Percentiles rank a stretch among this genome's conserved stretches.
Conservation (phyloP, 73 alveolate species). For the Paramecium sonneborni region DNA sequence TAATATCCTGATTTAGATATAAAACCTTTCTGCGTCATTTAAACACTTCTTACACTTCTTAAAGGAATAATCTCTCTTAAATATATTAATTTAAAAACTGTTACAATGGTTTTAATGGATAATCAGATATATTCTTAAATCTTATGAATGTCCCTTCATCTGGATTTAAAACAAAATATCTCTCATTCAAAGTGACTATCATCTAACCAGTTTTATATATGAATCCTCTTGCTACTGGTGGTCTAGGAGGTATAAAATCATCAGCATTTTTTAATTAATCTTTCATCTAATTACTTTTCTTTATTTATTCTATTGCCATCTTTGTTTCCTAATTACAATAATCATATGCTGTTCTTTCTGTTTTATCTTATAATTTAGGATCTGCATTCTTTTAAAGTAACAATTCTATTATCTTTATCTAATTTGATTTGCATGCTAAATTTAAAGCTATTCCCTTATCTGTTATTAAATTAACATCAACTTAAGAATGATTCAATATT, state of each 20-base stretch:
- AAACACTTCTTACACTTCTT: constrained; percentile 38
- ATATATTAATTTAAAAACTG: neutral
- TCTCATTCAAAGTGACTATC: constrained; percentile 50
- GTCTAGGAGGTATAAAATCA: constrained; percentile 64
- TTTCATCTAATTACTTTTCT: neutral
- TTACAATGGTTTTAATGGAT: constrained; percentile 61
- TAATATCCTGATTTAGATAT: constrained; percentile 42
- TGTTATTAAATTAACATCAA: constrained; percentile 5
- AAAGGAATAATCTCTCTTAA: constrained; percentile 58
- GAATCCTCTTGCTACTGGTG: constrained; percentile 58
- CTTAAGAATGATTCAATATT: constrained; percentile 17
- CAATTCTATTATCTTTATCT: neutral
- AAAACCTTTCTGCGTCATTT: constrained; percentile 23
- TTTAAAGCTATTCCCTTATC: constrained; percentile 44
- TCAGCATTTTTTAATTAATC: constrained; percentile 25
- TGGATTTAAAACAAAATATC: constrained; percentile 62
- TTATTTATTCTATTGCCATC: neutral
- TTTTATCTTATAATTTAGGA: constrained; percentile 25
- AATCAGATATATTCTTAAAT: constrained; percentile 30
- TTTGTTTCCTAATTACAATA: constrained; percentile 28
- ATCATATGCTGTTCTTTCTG: constrained; percentile 7
- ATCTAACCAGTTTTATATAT: constrained; percentile 45
- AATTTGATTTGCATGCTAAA: neutral
- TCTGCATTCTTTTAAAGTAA: neutral
- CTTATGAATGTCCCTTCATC: constrained; percentile 67